Evolutionary conservation across 2,329 filamentous ascomycete species (phyloP), one percentile per base, ranked within the genome.

Genomic region (Nemania serpens): DNA sequence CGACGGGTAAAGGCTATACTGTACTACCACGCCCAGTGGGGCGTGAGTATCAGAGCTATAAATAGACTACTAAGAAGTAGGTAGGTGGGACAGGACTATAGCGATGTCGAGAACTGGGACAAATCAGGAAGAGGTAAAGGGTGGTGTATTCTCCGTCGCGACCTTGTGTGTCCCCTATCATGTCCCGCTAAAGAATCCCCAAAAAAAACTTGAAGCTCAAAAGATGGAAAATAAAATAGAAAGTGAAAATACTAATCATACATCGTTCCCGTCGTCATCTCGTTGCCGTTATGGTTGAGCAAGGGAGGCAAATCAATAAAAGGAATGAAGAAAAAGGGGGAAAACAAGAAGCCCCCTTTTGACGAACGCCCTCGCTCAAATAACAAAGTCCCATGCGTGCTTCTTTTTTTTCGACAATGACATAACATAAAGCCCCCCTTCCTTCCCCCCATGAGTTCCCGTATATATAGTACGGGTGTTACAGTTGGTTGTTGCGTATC

Each of bases 401-500:
- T 39, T 10, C 57, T 55, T 57, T 58, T 62, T 39, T 59, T 45
- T 48, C 59, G 59, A 59, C 36, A 45, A 56, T 61, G 59, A 13
- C 15, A 15, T 34, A 36, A 50, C 36, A 39, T n/a, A 39, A n/a
- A 39, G 11, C 11, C 36, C 11, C 36, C 11, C 36, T 39, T 10
- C 25, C n/a, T 25, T 25, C 37, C 63, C 59, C 62, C 33, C 47
- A 56, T 61, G 42, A 47, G 57, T 56, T 36, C 43, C 54, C n/a
- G n/a, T n/a, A n/a, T n/a, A 54, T 65, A 57, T 68, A 51, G 46
- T 55, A 48, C 42, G 67, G 65, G 53, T 70, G 41, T 68, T 70
- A 70, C 68, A 70, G 39, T 34, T 25, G 13, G 7, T 29, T 17
- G 39, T 46, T 55, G 55, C 63, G 36, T 57, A 62, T 59, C 45